Conservation (phyloP, 176 grass and related monocot species). For the Guadua angustifolia region DNA sequence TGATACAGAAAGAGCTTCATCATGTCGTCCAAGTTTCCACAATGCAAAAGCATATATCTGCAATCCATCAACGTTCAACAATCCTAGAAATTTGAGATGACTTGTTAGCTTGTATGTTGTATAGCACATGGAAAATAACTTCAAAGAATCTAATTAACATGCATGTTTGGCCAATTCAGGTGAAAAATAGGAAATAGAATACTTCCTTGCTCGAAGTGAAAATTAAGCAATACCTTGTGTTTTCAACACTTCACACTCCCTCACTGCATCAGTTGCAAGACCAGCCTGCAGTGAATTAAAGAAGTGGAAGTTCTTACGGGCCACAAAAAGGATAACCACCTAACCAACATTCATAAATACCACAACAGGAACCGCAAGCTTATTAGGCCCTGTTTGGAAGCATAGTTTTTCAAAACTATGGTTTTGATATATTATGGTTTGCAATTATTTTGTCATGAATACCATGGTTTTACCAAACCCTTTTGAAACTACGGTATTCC, state of each 20-base stretch:
- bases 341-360: constrained; percentile 38
- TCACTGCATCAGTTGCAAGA: constrained; percentile 64
- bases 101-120: constrained; percentile 35
- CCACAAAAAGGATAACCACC: constrained; percentile 11
- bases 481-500: too few species aligned
- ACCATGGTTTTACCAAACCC: too few species aligned
- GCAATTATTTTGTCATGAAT: too few species aligned
- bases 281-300: constrained; percentile 65
- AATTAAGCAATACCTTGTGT: constrained; percentile 68
- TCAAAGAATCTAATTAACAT: constrained; percentile 30
- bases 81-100: constrained; percentile 59
- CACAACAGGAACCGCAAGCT: background rate
- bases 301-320: constrained; percentile 34
- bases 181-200: constrained; percentile 28
- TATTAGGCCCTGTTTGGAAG: too few species aligned
- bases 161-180: constrained; percentile 1
- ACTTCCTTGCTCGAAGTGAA: constrained; percentile 11
- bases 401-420: too few species aligned
- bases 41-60: constrained; percentile 93
- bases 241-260: constrained; percentile 75
- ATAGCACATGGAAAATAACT: constrained; percentile 31
- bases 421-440: too few species aligned
- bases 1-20: constrained; percentile 70
- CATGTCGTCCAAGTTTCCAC: constrained; percentile 72
- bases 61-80: constrained; percentile 68